A percentile compares a stretch with the other conserved stretches of the same genome.
phyloP scores from a whole-genome alignment of 345 rosid genomes.

The Gossypium arboreum region DNA sequence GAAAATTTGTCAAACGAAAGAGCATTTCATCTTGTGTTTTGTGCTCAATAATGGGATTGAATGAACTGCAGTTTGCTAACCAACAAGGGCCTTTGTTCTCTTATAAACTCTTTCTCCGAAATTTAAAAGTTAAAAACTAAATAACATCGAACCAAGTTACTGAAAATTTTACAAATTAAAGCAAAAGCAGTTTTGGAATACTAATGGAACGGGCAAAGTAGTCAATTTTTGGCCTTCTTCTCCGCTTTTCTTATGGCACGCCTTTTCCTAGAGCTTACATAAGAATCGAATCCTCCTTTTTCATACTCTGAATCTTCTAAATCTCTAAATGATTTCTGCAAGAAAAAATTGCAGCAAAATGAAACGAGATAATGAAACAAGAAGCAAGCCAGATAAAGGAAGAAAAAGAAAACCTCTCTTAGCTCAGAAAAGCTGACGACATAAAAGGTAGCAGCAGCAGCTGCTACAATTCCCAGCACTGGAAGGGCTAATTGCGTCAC shows the following conservation, averaged over 20 bases:
- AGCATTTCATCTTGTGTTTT: not conserved
- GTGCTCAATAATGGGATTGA: not conserved
- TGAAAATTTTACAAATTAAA: not conserved
- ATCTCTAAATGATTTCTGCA: constrained; percentile 15
- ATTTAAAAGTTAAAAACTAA: not conserved
- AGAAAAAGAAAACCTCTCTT: constrained; percentile 5
- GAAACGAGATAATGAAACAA: not conserved
- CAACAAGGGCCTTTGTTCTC: not conserved
- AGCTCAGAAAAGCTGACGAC: constrained; percentile 18
- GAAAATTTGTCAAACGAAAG: too few species aligned
- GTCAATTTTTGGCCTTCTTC: constrained; percentile 8
- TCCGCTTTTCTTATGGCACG: constrained; percentile 2
- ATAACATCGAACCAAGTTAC: too few species aligned
- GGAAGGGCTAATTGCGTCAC: constrained; percentile 14
- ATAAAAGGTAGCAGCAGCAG: constrained; percentile 21
- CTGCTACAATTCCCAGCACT: constrained; percentile 18
- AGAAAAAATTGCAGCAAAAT: not conserved
- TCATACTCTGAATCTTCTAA: constrained; percentile 8
- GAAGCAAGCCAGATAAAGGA: not conserved
- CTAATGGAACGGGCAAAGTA: not conserved
- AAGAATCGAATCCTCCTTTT: constrained; percentile 15
- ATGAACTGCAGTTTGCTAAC: not conserved
- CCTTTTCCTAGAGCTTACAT: constrained; percentile 15
- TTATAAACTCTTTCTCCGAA: not conserved
- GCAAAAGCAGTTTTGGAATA: not conserved